These are phyloP conservation scores for Limonomyces culmigenus DNA, from an alignment of 1,284 basidiomycete species.

Conservation along the genomic window DNA sequence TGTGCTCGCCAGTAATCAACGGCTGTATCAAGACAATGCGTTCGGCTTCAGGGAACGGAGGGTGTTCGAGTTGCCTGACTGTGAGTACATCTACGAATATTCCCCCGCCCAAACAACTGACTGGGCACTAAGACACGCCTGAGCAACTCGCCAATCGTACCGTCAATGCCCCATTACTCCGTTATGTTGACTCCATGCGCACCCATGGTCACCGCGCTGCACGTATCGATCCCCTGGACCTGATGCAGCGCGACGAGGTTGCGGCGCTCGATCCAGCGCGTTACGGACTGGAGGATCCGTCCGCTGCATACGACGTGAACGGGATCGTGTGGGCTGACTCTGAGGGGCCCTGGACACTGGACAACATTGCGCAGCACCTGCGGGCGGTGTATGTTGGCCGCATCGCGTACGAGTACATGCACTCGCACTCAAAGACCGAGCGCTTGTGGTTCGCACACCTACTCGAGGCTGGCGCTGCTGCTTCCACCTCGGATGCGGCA, in stretches of 20 bases:
- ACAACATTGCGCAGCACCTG: constrained; percentile 54
- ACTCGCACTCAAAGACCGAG: constrained; percentile 66
- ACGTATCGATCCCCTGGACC: constrained; percentile 70
- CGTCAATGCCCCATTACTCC: constrained; percentile 60
- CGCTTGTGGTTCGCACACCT: constrained; percentile 75
- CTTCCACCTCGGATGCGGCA: constrained; percentile 19
- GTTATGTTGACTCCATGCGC: constrained; percentile 77
- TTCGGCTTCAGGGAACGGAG: constrained; percentile 62
- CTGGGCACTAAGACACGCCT: constrained; percentile 68
- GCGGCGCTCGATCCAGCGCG: constrained; percentile 64
- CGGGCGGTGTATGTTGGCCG: constrained; percentile 61
- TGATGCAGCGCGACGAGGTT: constrained; percentile 74
- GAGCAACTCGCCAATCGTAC: constrained; percentile 63
- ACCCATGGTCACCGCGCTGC: constrained; percentile 70
- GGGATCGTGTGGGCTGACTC: constrained; percentile 61
- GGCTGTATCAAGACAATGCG: constrained; percentile 71
- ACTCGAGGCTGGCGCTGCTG: constrained; percentile 43
- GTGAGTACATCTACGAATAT: constrained; percentile 23
- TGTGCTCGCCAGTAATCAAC: too few species aligned
- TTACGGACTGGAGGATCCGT: constrained; percentile 49
- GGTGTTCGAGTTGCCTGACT: constrained; percentile 55
- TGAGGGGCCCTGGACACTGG: constrained; percentile 21
- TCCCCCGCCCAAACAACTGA: constrained; percentile 1
- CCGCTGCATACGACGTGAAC: constrained; percentile 48
- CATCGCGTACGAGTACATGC: constrained; percentile 85